Evolutionary conservation across 2,329 filamentous ascomycete species (phyloP), one percentile per base, ranked within the genome.

Genomic region (Sporothrix humicola): DNA sequence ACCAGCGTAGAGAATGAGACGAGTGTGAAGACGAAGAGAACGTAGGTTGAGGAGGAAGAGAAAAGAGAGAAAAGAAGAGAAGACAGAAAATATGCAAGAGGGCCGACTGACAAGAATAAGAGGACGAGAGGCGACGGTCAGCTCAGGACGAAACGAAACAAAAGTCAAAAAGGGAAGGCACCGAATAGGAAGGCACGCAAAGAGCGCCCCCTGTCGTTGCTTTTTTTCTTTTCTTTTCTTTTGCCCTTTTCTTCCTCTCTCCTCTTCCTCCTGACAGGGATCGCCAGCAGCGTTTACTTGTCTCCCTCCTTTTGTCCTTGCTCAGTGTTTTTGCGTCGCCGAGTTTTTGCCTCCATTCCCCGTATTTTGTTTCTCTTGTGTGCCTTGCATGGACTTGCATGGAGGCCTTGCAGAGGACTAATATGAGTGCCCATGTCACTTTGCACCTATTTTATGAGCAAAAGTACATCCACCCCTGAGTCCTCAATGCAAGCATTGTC

Each of bases 331-430:
- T 26, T 26, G 23, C 23, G 23, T 26, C 23, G 23, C 3, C 23
- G 59, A 12, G 17, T 23, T 1, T 23, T 4, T 46, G 42, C n/a
- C 20, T 31, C 23, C 1, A 26, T 37, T 37, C 31, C 31, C 31
- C 31, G 31, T 37, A 37, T 37, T 37, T 68, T 52, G 65, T 52
- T 52, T 68, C 46, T 52, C 23, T 54, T 37, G 46, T 54, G 66
- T 69, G 66, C 66, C 66, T 69, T 69, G 66, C 66, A 69, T 69
- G 44, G 65, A 50, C 46, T 52, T 46, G 42, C 61, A 63, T 59
- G 26, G 56, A 59, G 59, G 61, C 42, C n/a, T 48, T 46, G 3
- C 8, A 8, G 1, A 48, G 61, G 42, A 12, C 23, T 12, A n/a
- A 65, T 5, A 20, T 23, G 17, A 23, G 6, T 44, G 59, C 12